Percentiles rank a stretch among this genome's conserved stretches.
Evolutionary conservation across 306 rosid genomes (phyloP).

Genomic region (Vigna hirtella): DNA sequence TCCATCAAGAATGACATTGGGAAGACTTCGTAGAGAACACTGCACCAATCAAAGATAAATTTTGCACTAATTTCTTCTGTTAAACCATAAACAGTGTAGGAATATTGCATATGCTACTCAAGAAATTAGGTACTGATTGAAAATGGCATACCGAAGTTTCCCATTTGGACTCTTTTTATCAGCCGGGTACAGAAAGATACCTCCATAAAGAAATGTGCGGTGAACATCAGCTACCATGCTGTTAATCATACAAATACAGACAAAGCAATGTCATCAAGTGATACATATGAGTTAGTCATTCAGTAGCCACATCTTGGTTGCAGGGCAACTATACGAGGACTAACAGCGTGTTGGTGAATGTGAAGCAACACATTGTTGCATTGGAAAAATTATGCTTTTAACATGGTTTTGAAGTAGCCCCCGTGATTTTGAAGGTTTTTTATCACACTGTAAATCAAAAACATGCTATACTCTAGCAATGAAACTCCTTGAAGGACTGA

Average conservation of each 20-base stretch:
- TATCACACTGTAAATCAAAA: not conserved
- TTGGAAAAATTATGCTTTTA: too few species aligned
- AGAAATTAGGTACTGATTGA: conserved; percentile 6
- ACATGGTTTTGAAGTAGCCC: too few species aligned
- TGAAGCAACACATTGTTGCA: too few species aligned
- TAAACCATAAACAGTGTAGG: not conserved
- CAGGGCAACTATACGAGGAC: not conserved
- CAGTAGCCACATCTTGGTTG: conserved; percentile 4
- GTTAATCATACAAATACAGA: conserved; percentile 62
- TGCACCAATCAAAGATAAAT: conserved; percentile 16
- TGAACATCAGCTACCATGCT: conserved; percentile 99
- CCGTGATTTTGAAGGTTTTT: too few species aligned
- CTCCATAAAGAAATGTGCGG: conserved; percentile 93
- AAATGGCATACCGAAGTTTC: conserved; percentile 73
- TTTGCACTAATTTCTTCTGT: not conserved
- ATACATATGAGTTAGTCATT: conserved; percentile 1
- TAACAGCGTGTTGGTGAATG: not conserved
- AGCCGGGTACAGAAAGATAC: conserved; percentile 88
- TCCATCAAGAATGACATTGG: conserved; percentile 90
- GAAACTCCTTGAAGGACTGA: not conserved
- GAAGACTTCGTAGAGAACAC: conserved; percentile 87
- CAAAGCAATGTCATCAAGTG: conserved; percentile 1
- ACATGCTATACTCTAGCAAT: not conserved
- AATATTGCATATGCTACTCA: conserved; percentile 45
- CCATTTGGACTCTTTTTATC: conserved; percentile 94